phyloP scores from a whole-genome alignment of 2,329 filamentous ascomycete genomes.

The Calonectria leucothoes region DNA sequence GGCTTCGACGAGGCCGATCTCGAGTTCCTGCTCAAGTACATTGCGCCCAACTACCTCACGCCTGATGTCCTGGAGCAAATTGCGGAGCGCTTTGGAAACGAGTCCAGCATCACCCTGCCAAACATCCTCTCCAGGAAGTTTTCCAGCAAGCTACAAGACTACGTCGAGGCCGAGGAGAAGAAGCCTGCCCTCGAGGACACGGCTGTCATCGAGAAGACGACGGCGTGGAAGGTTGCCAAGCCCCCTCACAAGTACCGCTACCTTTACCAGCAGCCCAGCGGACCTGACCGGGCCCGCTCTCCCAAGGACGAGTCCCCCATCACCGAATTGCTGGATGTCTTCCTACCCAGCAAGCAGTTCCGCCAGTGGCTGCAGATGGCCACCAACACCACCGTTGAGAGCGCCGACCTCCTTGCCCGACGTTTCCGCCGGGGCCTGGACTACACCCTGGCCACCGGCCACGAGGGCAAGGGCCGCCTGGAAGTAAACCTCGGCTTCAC shows the following conservation, averaged over 20 bases:
- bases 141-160: constrained; percentile 74
- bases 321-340: constrained; percentile 81
- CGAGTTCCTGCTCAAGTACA: constrained; percentile 90
- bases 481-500: constrained; percentile 92
- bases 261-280: constrained; percentile 77
- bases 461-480: constrained; percentile 80
- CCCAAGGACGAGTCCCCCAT: constrained; percentile 67
- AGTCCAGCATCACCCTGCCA: constrained; percentile 85
- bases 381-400: constrained; percentile 79
- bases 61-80: constrained; percentile 91
- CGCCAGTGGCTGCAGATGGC: constrained; percentile 88
- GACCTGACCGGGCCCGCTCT: constrained; percentile 49
- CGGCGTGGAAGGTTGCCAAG: constrained; percentile 79
- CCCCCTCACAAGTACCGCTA: constrained; percentile 97
- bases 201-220: constrained; percentile 67
- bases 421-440: constrained; percentile 89
- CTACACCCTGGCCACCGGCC: constrained; percentile 92
- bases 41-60: constrained; percentile 89
- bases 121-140: constrained; percentile 85
- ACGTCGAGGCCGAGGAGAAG: constrained; percentile 75
- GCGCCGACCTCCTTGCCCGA: constrained; percentile 82
- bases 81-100: constrained; percentile 81
- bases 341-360: constrained; percentile 89
- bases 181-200: constrained; percentile 58
- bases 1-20: constrained; percentile 82